Evolutionary conservation across 1,139 yeast genomes (phyloP).

Genomic region (Taphrina flavorubra): DNA sequence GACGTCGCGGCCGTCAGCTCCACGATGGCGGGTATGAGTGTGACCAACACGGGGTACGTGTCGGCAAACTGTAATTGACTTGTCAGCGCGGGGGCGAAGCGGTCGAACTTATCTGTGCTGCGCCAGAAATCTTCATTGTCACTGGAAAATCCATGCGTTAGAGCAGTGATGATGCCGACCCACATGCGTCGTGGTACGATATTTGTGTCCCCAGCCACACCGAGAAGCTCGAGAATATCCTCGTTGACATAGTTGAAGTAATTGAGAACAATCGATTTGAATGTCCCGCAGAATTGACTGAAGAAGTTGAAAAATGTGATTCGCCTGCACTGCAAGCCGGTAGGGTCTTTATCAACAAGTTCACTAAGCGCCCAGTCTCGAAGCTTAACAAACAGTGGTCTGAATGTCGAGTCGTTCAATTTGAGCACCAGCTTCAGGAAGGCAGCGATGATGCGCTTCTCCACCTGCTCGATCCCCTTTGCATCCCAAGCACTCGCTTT

Average conservation of each 20-base stretch:
- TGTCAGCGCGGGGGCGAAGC: constrained; percentile 66
- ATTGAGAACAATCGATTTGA: constrained; percentile 80
- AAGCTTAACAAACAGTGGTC: constrained; percentile 85
- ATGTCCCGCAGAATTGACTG: constrained; percentile 72
- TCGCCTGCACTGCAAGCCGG: constrained; percentile 62
- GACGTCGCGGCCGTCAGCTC: constrained; percentile 72
- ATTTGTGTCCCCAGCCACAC: constrained; percentile 53
- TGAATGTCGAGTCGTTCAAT: constrained; percentile 87
- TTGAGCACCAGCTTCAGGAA: constrained; percentile 83
- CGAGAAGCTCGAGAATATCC: constrained; percentile 64
- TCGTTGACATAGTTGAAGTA: constrained; percentile 87
- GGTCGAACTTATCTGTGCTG: constrained; percentile 85
- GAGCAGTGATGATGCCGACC: constrained; percentile 48
- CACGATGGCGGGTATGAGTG: constrained; percentile 60
- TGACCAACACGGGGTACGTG: constrained; percentile 26
- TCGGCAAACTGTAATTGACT: constrained; percentile 59
- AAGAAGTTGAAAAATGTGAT: constrained; percentile 84
- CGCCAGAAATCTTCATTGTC: constrained; percentile 51
- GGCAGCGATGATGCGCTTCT: constrained; percentile 72
- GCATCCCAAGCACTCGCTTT: constrained; percentile 61
- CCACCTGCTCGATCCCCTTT: constrained; percentile 81
- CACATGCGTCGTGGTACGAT: constrained; percentile 44
- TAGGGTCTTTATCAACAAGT: constrained; percentile 60
- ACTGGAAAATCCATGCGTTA: constrained; percentile 38
- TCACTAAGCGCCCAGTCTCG: constrained; percentile 95